These are phyloP conservation scores for Trichoderma gamsii DNA, from an alignment of 495 filamentous ascomycete species.

Conservation along the genomic window DNA sequence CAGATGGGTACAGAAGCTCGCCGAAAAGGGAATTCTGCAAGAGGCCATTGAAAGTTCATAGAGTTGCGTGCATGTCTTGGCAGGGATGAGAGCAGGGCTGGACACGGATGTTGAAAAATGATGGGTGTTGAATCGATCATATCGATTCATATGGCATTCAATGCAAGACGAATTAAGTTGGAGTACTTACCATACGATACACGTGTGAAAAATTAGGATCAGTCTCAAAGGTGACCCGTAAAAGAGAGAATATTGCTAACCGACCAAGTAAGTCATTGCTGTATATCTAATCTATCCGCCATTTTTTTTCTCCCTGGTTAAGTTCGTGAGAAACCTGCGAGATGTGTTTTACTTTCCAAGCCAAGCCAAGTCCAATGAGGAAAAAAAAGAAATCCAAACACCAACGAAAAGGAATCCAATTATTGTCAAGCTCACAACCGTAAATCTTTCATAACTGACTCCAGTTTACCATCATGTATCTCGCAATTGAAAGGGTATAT, in stretches of 20 bases:
- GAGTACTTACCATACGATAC: too few relatives aligned
- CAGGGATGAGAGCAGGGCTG: neutral
- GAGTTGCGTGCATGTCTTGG: too few relatives aligned
- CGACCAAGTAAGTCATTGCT: too few relatives aligned
- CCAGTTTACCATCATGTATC: neutral
- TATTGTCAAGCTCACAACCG: neutral
- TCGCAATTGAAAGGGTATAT: neutral
- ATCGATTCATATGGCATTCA: too few relatives aligned
- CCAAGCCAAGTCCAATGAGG: neutral
- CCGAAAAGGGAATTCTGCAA: slow-evolving; percentile 34
- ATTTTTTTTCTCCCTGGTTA: too few relatives aligned
- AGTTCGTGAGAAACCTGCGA: too few relatives aligned
- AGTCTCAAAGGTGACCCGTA: neutral
- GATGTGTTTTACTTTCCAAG: neutral
- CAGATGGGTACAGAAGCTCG: slow-evolving; percentile 37
- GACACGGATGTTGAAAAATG: too few relatives aligned
- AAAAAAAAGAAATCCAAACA: neutral
- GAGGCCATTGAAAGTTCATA: slow-evolving; percentile 22
- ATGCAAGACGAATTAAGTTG: too few relatives aligned
- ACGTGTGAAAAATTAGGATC: neutral
- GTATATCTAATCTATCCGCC: too few relatives aligned
- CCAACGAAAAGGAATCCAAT: neutral
- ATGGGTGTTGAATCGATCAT: too few relatives aligned
- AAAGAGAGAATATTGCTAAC: too few relatives aligned
- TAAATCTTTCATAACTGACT: neutral